A percentile compares a stretch with the other conserved stretches of the same genome.
phyloP scores from a whole-genome alignment of 2,329 filamentous ascomycete species.

The Aspergillus puulaauensis region DNA sequence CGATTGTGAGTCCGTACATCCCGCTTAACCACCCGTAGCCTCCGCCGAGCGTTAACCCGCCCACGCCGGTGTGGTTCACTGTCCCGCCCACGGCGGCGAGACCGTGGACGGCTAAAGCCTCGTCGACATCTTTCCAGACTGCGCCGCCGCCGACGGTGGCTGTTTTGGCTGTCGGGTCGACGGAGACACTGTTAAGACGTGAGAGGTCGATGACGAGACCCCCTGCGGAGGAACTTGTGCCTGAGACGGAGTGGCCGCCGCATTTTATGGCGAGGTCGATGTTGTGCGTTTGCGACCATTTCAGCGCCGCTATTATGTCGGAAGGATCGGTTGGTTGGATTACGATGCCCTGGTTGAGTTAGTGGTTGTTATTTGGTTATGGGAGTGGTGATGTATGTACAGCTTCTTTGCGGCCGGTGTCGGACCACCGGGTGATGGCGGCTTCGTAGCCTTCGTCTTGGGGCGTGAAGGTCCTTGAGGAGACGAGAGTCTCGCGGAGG shows the following conservation, averaged over 20 bases:
- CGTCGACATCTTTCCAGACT: conserved; percentile 51
- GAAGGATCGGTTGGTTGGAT: conserved; percentile 9
- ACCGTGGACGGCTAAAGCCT: conserved; percentile 49
- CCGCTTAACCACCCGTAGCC: conserved; percentile 58
- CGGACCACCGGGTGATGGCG: conserved; percentile 30
- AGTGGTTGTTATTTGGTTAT: not conserved
- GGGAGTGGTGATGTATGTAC: conserved; percentile 14
- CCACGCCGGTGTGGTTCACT: conserved; percentile 61
- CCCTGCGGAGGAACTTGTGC: conserved; percentile 50
- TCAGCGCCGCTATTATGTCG: conserved; percentile 8
- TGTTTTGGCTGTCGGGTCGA: conserved; percentile 52
- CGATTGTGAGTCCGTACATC: conserved; percentile 53
- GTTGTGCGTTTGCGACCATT: conserved; percentile 43
- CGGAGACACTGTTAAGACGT: conserved; percentile 50
- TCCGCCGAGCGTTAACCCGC: conserved; percentile 57
- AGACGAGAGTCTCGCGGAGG: conserved; percentile 12
- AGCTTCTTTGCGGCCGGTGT: conserved; percentile 30
- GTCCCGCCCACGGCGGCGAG: conserved; percentile 62
- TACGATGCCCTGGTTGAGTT: conserved; percentile 12
- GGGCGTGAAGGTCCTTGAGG: conserved; percentile 21
- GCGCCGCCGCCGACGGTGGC: conserved; percentile 54
- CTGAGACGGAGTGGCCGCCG: conserved; percentile 58
- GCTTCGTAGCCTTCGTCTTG: conserved; percentile 23
- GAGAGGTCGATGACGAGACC: conserved; percentile 59
- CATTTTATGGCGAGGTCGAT: conserved; percentile 56